Evolutionary conservation across 2,329 filamentous ascomycete genomes (phyloP).

Genomic region (Macroventuria anomochaeta): DNA sequence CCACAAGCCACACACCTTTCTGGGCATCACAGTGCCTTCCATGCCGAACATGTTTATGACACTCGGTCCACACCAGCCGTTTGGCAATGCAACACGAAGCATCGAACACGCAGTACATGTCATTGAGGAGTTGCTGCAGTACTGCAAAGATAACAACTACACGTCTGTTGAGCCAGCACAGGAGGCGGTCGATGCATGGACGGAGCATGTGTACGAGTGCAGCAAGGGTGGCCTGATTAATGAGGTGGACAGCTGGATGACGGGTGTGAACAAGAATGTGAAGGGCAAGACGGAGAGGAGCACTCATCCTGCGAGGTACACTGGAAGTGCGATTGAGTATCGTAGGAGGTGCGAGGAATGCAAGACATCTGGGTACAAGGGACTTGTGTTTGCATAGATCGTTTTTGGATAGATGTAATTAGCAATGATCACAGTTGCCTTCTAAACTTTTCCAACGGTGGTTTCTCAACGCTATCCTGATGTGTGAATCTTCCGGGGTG

Average conservation of each 20-base stretch:
- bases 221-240: constrained; percentile 54
- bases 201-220: constrained; percentile 57
- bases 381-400: constrained; percentile 21
- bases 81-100: constrained; percentile 51
- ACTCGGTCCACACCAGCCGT: constrained; percentile 54
- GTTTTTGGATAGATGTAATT: not conserved
- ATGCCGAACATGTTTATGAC: constrained; percentile 45
- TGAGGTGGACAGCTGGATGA: constrained; percentile 63
- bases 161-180: constrained; percentile 51
- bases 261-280: constrained; percentile 61
- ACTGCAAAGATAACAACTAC: constrained; percentile 42
- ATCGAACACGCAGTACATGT: constrained; percentile 54
- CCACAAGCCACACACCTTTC: constrained; percentile 29
- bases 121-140: constrained; percentile 44
- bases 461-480: no score
- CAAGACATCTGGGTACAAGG: constrained; percentile 27
- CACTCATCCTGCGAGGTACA: constrained; percentile 52
- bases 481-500: no score
- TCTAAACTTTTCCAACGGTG: no score
- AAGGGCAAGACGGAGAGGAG: constrained; percentile 50
- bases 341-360: constrained; percentile 39
- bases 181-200: constrained; percentile 54
- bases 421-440: no score
- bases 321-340: constrained; percentile 54
- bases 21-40: constrained; percentile 30